Evolutionary conservation across 192 early-diverging fungal species (phyloP), one percentile per base, ranked within the genome.

Genomic region (Backusella sp.): DNA sequence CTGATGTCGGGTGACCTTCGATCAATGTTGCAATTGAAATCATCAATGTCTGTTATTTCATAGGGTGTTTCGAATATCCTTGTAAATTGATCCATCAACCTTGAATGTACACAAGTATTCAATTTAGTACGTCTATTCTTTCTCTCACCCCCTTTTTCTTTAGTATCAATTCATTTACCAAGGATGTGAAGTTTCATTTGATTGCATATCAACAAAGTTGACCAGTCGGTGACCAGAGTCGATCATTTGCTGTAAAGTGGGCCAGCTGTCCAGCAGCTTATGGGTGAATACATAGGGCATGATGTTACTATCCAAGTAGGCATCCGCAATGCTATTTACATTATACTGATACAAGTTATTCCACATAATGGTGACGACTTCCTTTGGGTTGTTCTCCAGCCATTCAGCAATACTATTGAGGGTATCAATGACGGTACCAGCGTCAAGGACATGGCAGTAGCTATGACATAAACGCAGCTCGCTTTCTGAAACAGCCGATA

Each of bases 291-390:
- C 19, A 34, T 74, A 70, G 4, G 73, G 77, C 56, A 70, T 62
- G 6, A 79, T 79, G 8, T 79, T 70, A 7, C 72, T 74, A n/a
- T 14, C 30, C 21, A 44, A 35, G 6, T 74, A 79, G 6, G 62
- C 74, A 6, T 53, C 56, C n/a, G 75, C 81, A 12, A 90, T 86
- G 0, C 78, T 81, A 21, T 78, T 66, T 0, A 88, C 76, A 30
- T 83, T 62, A 32, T 91, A 81, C 11, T 84, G 83, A 67, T 78
- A 84, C 8, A 81, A 70, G 79, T 95, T 93, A 59, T 92, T 88
- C 77, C 93, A 86, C 76, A 91, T 90, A 46, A 95, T 90, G 6
- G 92, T 91, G 19, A 95, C 73, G 9, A 95, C 89, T 73, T 95
- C 91, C 73, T 87, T 82, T 32, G 82, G 83, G 73, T 95, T 89